A percentile compares a stretch with the other conserved stretches of the same genome.
Conservation (phyloP, 1,284 basidiomycete species). For the Leccinum subrobustum region DNA sequence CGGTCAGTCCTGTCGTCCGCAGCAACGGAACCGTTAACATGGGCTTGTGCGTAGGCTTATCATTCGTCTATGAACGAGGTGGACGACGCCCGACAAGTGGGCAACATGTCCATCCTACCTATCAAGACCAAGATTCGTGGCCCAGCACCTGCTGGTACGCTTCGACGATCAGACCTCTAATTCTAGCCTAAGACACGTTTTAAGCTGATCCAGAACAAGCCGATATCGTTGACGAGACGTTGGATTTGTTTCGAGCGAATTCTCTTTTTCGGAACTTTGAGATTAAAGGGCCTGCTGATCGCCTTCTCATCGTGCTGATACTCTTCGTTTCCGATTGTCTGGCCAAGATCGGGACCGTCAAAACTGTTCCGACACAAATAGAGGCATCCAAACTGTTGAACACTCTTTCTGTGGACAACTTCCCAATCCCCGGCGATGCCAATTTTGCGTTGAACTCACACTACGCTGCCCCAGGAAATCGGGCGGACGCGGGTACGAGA, state of each 20-base stretch:
- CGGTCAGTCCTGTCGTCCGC: conserved; percentile 25
- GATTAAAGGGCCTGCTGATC: conserved; percentile 98
- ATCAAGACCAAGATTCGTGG: conserved; percentile 91
- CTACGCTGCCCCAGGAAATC: conserved; percentile 78
- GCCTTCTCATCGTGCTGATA: conserved; percentile 95
- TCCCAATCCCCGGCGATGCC: conserved; percentile 94
- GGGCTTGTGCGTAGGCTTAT: conserved; percentile 68
- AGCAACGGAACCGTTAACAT: conserved; percentile 3
- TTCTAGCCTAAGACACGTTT: conserved; percentile 5
- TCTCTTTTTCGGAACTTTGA: conserved; percentile 99
- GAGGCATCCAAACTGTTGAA: conserved; percentile 90
- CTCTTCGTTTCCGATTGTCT: conserved; percentile 98
- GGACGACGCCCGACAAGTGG: conserved; percentile 78
- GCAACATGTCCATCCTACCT: conserved; percentile 89
- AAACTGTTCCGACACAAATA: conserved; percentile 68
- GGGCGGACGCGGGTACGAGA: conserved; percentile 80
- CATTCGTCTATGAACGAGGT: conserved; percentile 95
- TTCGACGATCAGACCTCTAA: background rate
- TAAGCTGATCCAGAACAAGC: conserved; percentile 74
- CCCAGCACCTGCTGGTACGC: conserved; percentile 81
- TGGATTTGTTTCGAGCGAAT: conserved; percentile 98
- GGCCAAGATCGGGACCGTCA: conserved; percentile 75
- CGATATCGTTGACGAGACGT: conserved; percentile 95
- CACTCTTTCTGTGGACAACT: conserved; percentile 90
- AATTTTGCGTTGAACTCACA: conserved; percentile 93